Percentiles rank a stretch among this genome's conserved stretches.
phyloP scores from a whole-genome alignment of 768 basidiomycete genomes.

The Rhodotorula kratochvilovae region DNA sequence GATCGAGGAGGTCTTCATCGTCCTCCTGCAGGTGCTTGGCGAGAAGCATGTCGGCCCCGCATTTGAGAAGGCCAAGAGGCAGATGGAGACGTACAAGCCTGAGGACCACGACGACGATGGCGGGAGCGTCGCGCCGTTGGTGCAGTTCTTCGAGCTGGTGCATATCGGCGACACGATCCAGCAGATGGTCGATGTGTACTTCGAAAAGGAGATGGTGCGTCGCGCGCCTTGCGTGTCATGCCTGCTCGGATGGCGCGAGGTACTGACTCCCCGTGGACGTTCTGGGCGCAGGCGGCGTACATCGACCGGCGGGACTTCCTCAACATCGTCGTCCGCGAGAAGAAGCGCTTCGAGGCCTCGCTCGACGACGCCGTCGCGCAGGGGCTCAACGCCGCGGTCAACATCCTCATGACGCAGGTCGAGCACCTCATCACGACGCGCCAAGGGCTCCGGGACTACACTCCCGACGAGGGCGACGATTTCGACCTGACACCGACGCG shows the following conservation, averaged over 20 bases:
- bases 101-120: conserved; percentile 66
- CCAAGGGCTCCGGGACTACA: conserved; percentile 82
- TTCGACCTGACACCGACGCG: conserved; percentile 78
- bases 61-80: conserved; percentile 76
- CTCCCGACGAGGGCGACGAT: conserved; percentile 66
- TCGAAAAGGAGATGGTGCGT: conserved; percentile 86
- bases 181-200: conserved; percentile 96
- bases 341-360: conserved; percentile 88
- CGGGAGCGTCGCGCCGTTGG: conserved; percentile 68
- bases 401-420: conserved; percentile 57
- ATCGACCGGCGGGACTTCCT: conserved; percentile 71
- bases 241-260: no score
- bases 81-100: conserved; percentile 85
- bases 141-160: conserved; percentile 96
- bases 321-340: conserved; percentile 87
- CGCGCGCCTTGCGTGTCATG: not conserved
- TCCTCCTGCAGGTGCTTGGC: conserved; percentile 70
- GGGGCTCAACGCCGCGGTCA: conserved; percentile 90
- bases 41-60: conserved; percentile 75
- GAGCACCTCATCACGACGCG: conserved; percentile 83
- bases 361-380: conserved; percentile 90
- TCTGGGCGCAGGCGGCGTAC: conserved; percentile 49
- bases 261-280: no score
- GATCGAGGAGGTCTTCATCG: conserved; percentile 86
- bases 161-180: conserved; percentile 97